Evolutionary conservation across 306 rosid species (phyloP).

Genomic region (Luffa acutangula): DNA sequence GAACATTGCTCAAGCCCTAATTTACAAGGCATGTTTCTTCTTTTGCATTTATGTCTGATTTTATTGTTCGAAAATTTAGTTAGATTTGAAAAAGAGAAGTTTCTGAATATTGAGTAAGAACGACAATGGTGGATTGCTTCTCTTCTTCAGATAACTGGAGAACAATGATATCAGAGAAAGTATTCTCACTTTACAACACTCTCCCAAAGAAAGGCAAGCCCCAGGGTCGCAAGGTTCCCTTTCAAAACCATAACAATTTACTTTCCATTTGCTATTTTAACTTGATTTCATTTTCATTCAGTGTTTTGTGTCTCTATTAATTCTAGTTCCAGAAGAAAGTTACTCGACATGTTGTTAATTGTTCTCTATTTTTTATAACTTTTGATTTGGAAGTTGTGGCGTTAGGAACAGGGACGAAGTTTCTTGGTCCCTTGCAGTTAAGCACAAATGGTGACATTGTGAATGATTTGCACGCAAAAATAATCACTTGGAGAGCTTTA

Average conservation of each 20-base stretch:
- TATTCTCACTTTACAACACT: slow-evolving; percentile 38
- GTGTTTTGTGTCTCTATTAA: no score
- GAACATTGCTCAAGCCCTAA: slow-evolving; percentile 93
- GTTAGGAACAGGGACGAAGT: no score
- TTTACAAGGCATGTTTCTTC: slow-evolving; percentile 51
- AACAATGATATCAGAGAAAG: slow-evolving; percentile 36
- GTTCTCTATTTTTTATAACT: no score
- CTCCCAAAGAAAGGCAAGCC: slow-evolving; percentile 84
- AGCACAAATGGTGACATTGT: slow-evolving; percentile 58
- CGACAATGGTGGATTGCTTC: slow-evolving; percentile 10
- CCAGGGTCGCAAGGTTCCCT: slow-evolving; percentile 59
- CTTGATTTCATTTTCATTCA: no score
- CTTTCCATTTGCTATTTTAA: no score
- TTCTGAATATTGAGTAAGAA: not conserved
- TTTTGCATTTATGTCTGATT: not conserved
- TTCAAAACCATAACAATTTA: not conserved
- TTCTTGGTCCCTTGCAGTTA: slow-evolving; percentile 34
- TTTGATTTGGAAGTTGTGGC: no score
- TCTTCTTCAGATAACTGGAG: slow-evolving; percentile 27
- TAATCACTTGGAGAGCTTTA: slow-evolving; percentile 67
- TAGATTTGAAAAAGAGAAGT: not conserved
- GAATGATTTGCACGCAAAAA: slow-evolving; percentile 82
- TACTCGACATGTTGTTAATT: no score
- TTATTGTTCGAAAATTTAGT: not conserved
- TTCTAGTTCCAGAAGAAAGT: no score